Evolutionary conservation across 306 rosid species (phyloP), one percentile per base, ranked within the genome.

Genomic region (Astragalus membranaceus): DNA sequence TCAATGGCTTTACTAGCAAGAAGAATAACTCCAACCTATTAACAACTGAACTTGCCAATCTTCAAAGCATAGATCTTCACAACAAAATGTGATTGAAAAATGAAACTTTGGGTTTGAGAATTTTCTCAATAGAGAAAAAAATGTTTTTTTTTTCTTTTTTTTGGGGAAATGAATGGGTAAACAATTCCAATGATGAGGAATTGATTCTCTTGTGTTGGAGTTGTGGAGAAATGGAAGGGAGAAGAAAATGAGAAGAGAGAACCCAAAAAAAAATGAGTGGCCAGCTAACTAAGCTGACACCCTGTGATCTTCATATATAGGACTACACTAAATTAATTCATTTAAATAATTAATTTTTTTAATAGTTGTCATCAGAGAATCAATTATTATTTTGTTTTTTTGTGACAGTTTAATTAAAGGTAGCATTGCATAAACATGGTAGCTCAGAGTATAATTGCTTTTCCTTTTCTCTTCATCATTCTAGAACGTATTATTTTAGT

Each of bases 261-360:
- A 67, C 30, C 3, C 30, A 2, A 49, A 32, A 56, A 43, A 79
- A 89, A 86, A 74, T 78, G 85, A 84, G 96, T 88, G 89, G 98
- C 84, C 89, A 87, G 95, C 96, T 85, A 90, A 82, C 82, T 55
- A 69, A 15, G 85, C 75, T 78, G 85, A 74, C 80, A 70, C 69
- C 85, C 85, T 82, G 81, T 85, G 81, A 78, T 85, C 67, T 64
- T 73, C 71, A 82, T 86, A 76, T 78, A 80, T 80, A n/a, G n/a
- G n/a, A 52, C 64, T 64, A 44, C 51, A 65, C 62, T 58, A 67
- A 82, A 70, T 23, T 74, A 69, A 64, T 58, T 68, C 15, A 29
- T 17, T 58, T 50, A 30, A 26, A 32, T 78, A 16, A 57, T 51
- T 69, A 46, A n/a, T 9, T 53, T 55, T 53, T 33, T 47, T 52